Conservation (phyloP, 805 yeast genomes). For the Teunomyces funiuensis region DNA sequence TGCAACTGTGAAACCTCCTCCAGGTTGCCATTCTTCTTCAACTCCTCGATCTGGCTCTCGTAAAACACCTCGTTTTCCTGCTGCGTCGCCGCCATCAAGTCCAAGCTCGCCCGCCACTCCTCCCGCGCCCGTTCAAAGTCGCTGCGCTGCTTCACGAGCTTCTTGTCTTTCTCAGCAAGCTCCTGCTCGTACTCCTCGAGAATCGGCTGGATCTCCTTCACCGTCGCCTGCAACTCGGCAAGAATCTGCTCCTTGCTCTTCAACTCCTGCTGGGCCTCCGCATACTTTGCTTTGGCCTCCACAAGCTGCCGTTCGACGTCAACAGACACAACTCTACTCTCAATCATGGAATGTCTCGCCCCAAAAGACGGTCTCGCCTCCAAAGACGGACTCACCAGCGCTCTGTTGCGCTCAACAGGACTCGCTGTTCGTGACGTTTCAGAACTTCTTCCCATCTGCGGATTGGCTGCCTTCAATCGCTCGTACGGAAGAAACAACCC, state of each 20-base stretch:
- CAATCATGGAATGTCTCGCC: background rate
- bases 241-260: constrained; percentile 46
- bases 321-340: background rate
- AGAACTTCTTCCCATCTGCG: constrained; percentile 18
- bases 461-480: constrained; percentile 37
- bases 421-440: background rate
- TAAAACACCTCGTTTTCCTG: constrained; percentile 54
- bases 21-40: constrained; percentile 11
- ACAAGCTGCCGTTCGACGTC: constrained; percentile 14
- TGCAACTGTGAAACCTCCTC: constrained; percentile 11
- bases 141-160: constrained; percentile 44
- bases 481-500: constrained; percentile 74
- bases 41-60: constrained; percentile 43
- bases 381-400: background rate
- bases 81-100: constrained; percentile 53
- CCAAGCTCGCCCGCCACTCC: constrained; percentile 60
- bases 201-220: constrained; percentile 48
- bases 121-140: constrained; percentile 54
- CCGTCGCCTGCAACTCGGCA: constrained; percentile 47
- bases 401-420: background rate
- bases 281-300: constrained; percentile 25
- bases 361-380: background rate
- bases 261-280: constrained; percentile 25
- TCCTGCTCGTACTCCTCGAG: constrained; percentile 48
- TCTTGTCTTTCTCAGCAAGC: constrained; percentile 44